A percentile compares a stretch with the other conserved stretches of the same genome.
phyloP scores from a whole-genome alignment of 1,284 basidiomycete species.

The Ustilago vetiveriae region DNA sequence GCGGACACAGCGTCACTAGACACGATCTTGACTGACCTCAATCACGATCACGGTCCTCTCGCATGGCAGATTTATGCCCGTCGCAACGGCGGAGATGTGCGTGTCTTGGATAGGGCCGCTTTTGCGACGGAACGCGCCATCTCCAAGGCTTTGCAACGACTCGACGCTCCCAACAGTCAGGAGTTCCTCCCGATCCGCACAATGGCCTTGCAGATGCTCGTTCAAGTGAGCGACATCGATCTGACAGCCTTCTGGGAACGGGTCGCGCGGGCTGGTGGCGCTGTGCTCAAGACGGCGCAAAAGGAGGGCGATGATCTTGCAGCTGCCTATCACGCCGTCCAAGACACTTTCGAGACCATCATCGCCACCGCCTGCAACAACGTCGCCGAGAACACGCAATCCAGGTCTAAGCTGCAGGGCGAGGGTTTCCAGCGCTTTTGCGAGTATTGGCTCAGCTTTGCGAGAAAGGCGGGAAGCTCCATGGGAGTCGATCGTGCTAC shows the following conservation, averaged over 20 bases:
- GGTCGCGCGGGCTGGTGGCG: constrained; percentile 33
- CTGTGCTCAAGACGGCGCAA: constrained; percentile 25
- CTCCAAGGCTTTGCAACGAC: constrained; percentile 29
- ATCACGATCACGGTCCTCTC: constrained; percentile 39
- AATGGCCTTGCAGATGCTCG: constrained; percentile 38
- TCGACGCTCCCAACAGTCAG: constrained; percentile 22
- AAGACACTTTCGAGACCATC: constrained; percentile 36
- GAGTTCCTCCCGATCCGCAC: constrained; percentile 25
- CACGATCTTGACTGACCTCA: constrained; percentile 22
- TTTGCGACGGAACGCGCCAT: constrained; percentile 47
- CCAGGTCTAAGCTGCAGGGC: constrained; percentile 14
- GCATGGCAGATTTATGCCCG: constrained; percentile 35
- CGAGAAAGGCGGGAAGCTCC: constrained; percentile 32
- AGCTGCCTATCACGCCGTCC: constrained; percentile 23
- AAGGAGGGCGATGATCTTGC: constrained; percentile 18
- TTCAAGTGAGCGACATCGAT: constrained; percentile 45
- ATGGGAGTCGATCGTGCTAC: constrained; percentile 35
- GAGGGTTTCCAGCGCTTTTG: constrained; percentile 43
- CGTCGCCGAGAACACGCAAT: constrained; percentile 9
- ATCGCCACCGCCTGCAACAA: constrained; percentile 28
- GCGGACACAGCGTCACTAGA: constrained; percentile 4
- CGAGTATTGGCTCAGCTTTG: constrained; percentile 49
- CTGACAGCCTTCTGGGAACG: constrained; percentile 55
- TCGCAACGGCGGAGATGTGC: constrained; percentile 11
- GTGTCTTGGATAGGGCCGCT: constrained; percentile 45